A percentile compares a stretch with the other conserved stretches of the same genome.
Evolutionary conservation across 129 eudicot genomes (phyloP).

Genomic region (Artemisia tridentata): DNA sequence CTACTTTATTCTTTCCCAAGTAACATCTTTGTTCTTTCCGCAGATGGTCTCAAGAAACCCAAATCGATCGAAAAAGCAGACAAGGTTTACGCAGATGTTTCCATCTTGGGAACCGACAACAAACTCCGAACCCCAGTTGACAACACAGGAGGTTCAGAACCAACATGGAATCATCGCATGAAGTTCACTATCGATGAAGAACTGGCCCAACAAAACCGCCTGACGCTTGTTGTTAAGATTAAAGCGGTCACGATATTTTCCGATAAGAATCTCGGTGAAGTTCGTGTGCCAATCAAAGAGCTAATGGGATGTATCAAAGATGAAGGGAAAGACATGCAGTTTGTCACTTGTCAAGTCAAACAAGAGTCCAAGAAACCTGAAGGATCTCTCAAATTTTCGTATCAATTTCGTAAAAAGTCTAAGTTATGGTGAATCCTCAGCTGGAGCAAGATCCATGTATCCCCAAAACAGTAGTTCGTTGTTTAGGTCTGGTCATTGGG

Average conservation of each 20-base stretch:
- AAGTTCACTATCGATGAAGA: constrained; percentile 46
- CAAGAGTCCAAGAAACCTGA: constrained; percentile 42
- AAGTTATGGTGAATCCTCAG: too few relatives aligned
- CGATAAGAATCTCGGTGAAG: constrained; percentile 51
- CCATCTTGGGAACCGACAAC: constrained; percentile 36
- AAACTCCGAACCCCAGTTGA: constrained; percentile 47
- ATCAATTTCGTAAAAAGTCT: constrained; percentile 20
- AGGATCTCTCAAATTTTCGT: constrained; percentile 47
- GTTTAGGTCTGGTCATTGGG: too few relatives aligned
- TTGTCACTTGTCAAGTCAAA: constrained; percentile 49
- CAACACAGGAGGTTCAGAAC: constrained; percentile 39
- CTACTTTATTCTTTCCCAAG: too few relatives aligned
- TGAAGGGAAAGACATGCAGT: background rate
- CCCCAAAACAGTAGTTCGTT: too few relatives aligned
- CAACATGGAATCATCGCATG: constrained; percentile 58
- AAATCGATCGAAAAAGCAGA: constrained; percentile 34
- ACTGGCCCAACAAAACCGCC: constrained; percentile 28
- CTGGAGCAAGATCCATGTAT: too few relatives aligned
- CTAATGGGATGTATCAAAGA: constrained; percentile 5
- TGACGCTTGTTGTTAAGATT: constrained; percentile 37
- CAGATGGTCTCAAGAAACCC: constrained; percentile 53
- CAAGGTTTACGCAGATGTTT: constrained; percentile 52
- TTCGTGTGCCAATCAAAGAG: constrained; percentile 44
- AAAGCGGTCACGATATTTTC: constrained; percentile 39
- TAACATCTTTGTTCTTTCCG: too few relatives aligned